Evolutionary conservation across 495 filamentous ascomycete genomes (phyloP).

Genomic region (Podospora pseudoanserina): DNA sequence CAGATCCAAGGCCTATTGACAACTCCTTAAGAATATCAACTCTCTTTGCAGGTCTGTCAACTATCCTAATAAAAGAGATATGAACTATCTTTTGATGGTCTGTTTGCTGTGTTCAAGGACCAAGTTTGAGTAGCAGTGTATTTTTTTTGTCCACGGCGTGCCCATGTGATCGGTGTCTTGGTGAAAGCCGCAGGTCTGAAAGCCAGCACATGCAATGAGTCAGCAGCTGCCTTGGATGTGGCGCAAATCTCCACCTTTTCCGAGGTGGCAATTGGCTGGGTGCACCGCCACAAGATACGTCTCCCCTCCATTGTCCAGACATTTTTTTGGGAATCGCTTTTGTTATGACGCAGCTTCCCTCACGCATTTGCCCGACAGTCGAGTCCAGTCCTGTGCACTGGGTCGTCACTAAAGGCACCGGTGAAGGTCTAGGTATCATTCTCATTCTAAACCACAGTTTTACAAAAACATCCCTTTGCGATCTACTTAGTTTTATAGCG

Average conservation of each 20-base stretch:
- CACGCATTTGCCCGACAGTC: background rate
- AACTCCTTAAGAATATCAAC: too few relatives aligned
- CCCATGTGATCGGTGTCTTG: too few relatives aligned
- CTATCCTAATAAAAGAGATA: too few relatives aligned
- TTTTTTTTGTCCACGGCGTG: too few relatives aligned
- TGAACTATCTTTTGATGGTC: too few relatives aligned
- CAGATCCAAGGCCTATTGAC: too few relatives aligned
- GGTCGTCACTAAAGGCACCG: background rate
- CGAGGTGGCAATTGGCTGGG: background rate
- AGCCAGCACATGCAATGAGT: background rate
- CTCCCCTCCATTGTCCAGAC: slow-evolving; percentile 5
- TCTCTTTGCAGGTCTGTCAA: too few relatives aligned
- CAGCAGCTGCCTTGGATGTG: slow-evolving; percentile 5
- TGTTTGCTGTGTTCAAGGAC: too few relatives aligned
- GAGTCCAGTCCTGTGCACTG: background rate
- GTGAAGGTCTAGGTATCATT: background rate
- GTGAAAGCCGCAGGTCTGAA: background rate
- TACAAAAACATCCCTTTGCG: background rate
- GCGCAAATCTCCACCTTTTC: background rate
- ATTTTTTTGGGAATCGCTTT: background rate
- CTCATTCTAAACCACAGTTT: background rate
- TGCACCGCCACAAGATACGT: background rate
- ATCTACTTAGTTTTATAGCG: background rate
- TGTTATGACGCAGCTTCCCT: slow-evolving; percentile 4
- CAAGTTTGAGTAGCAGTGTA: background rate